A percentile compares a stretch with the other conserved stretches of the same genome.
phyloP scores from a whole-genome alignment of 805 yeast genomes.

The Pichia thaimueangensis region DNA sequence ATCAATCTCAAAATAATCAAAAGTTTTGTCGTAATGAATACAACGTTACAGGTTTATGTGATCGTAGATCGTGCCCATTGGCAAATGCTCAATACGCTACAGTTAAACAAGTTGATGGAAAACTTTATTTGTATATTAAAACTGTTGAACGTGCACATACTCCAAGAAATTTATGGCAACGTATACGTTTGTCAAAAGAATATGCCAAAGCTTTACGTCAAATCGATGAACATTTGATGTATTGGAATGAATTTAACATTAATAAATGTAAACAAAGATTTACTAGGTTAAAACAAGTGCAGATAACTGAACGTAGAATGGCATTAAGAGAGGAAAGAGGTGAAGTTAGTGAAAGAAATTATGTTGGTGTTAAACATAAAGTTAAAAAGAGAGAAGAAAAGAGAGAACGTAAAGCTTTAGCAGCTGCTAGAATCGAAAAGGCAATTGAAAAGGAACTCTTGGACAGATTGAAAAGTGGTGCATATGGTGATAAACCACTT shows the following conservation, averaged over 20 bases:
- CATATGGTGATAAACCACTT: constrained; percentile 95
- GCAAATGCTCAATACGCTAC: constrained; percentile 93
- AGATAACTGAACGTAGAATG: constrained; percentile 88
- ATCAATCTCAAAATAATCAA: constrained; percentile 78
- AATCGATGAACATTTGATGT: constrained; percentile 76
- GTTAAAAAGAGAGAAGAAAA: constrained; percentile 91
- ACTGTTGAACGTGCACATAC: constrained; percentile 97
- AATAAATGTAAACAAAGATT: constrained; percentile 96
- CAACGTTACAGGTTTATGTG: constrained; percentile 91
- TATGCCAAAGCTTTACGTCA: constrained; percentile 84
- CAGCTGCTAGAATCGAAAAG: constrained; percentile 94
- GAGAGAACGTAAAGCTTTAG: constrained; percentile 92
- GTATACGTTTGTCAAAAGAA: constrained; percentile 84
- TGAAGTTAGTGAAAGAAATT: constrained; percentile 60
- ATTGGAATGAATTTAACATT: constrained; percentile 88
- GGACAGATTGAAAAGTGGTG: constrained; percentile 94
- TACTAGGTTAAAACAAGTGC: constrained; percentile 91
- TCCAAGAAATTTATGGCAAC: constrained; percentile 92
- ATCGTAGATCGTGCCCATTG: constrained; percentile 89
- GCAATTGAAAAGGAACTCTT: constrained; percentile 93
- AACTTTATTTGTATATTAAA: constrained; percentile 83
- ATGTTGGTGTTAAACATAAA: constrained; percentile 88
- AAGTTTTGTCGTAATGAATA: constrained; percentile 93
- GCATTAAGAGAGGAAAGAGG: constrained; percentile 72
- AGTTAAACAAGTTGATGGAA: constrained; percentile 73